A percentile compares a stretch with the other conserved stretches of the same genome.
Conservation (phyloP, 495 filamentous ascomycete genomes). For the Podospora comata region DNA sequence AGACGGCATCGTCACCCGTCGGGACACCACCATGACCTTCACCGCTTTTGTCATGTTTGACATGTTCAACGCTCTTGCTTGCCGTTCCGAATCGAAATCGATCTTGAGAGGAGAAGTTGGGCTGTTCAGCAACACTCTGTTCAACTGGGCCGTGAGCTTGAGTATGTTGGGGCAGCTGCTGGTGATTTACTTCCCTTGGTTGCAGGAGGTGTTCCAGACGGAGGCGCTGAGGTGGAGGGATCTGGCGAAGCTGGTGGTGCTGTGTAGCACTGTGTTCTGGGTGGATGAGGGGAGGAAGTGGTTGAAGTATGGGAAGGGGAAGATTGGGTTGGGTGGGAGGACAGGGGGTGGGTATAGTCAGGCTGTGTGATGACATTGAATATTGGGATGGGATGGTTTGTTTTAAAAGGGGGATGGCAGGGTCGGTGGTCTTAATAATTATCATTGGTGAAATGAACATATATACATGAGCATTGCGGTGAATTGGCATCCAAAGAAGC, state of each 20-base stretch:
- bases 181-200: constrained; percentile 89
- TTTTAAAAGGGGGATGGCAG: background rate
- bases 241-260: constrained; percentile 62
- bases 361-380: constrained; percentile 38
- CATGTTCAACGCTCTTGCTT: constrained; percentile 96
- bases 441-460: constrained; percentile 5
- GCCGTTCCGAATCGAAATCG: constrained; percentile 86
- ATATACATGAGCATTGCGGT: background rate
- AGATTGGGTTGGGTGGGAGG: constrained; percentile 29
- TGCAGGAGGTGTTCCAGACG: constrained; percentile 94
- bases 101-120: constrained; percentile 81
- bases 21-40: constrained; percentile 99
- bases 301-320: constrained; percentile 44
- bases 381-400: background rate
- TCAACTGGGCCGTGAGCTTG: constrained; percentile 87
- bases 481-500: background rate
- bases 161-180: constrained; percentile 80
- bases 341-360: constrained; percentile 47
- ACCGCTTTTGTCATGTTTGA: constrained; percentile 98
- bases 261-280: constrained; percentile 91
- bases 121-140: constrained; percentile 82
- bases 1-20: constrained; percentile 76
- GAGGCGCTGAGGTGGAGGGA: constrained; percentile 75
- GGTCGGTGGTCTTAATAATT: constrained; percentile 1
- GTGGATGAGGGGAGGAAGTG: constrained; percentile 89